Evolutionary conservation across 345 rosid genomes (phyloP), one percentile per base, ranked within the genome.

Genomic region (Eucalyptus cloeziana): DNA sequence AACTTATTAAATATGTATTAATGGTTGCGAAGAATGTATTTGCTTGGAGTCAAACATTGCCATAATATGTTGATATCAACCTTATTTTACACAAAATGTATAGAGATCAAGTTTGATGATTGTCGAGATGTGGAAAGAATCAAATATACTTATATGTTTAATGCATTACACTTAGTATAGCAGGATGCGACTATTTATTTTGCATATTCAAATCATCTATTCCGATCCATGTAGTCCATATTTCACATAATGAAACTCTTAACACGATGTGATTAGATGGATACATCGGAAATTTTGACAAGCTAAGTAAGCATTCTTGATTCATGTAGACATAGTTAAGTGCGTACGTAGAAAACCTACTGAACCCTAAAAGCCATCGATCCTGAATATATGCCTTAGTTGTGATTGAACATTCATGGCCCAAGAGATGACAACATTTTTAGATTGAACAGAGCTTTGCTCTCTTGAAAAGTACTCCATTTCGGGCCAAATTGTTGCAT

Each of bases 381-480:
- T 4, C 33, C n/a, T 14, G 17, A 30, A 62, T 30, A 15, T 16
- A 13, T 30, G 71, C 71, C 17, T 30, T 85, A 13, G 33, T 85
- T 25, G 49, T 7, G 56, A 13, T 45, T 50, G 60, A 90, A 90
- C 33, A 90, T 85, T 69, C 25, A 87, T 45, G 85, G 89, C 33
- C 91, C 91, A 15, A 89, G 91, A 40, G 91, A 83, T 4, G 87
- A 43, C 54, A 90, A 83, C 69, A 64, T 88, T 60, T 83, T 87
- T 6, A 89, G 91, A 54, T 90, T 88, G 58, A 83, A 90, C 87
- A 10, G 67, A 11, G 43, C 49, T 83, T 90, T 90, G 22, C 86
- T 44, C 30, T 50, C 85, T 30, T 33, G 50, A 43, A 90, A 87
- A 49, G 62, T n/a, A 8, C 50, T 64, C 91, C 91, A 90, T 80